A percentile compares a stretch with the other conserved stretches of the same genome.
phyloP scores from a whole-genome alignment of 768 basidiomycete species.

The Boletellus ananiceps region DNA sequence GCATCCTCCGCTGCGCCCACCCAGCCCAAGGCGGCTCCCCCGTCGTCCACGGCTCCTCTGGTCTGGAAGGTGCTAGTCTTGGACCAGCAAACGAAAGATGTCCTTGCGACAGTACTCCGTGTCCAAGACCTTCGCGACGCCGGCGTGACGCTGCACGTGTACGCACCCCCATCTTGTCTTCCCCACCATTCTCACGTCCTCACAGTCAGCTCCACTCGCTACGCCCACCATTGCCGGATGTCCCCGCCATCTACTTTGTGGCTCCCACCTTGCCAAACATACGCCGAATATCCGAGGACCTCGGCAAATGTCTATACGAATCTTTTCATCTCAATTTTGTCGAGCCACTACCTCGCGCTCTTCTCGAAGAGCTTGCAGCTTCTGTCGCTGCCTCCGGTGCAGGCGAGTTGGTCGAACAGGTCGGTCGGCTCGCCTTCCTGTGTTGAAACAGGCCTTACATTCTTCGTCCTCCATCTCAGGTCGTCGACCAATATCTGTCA shows the following conservation, averaged over 20 bases:
- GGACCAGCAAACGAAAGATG: slow-evolving; percentile 94
- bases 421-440: slow-evolving; percentile 22
- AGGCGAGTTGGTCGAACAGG: slow-evolving; percentile 77
- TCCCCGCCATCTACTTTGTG: slow-evolving; percentile 96
- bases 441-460: neutral
- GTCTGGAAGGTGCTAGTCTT: slow-evolving; percentile 97
- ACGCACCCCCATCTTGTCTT: slow-evolving; percentile 31
- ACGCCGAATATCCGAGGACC: slow-evolving; percentile 87
- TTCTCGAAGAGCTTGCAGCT: slow-evolving; percentile 91
- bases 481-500: slow-evolving; percentile 95
- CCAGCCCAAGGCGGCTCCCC: slow-evolving; percentile 31
- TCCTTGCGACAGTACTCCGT: slow-evolving; percentile 89
- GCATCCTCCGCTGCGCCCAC: slow-evolving; percentile 2
- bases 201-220: slow-evolving; percentile 84
- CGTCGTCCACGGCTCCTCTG: slow-evolving; percentile 59
- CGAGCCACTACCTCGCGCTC: slow-evolving; percentile 79
- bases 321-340: slow-evolving; percentile 94
- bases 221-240: slow-evolving; percentile 87
- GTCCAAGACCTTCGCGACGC: slow-evolving; percentile 96
- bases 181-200: slow-evolving; percentile 1
- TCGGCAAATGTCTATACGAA: slow-evolving; percentile 86
- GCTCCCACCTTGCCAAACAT: slow-evolving; percentile 85
- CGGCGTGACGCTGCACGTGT: slow-evolving; percentile 98
- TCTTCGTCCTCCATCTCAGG: slow-evolving; percentile 38
- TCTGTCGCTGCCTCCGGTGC: slow-evolving; percentile 82